Base-by-base conservation (phyloP, 345 rosid species). In the Salix caprea region DNA sequence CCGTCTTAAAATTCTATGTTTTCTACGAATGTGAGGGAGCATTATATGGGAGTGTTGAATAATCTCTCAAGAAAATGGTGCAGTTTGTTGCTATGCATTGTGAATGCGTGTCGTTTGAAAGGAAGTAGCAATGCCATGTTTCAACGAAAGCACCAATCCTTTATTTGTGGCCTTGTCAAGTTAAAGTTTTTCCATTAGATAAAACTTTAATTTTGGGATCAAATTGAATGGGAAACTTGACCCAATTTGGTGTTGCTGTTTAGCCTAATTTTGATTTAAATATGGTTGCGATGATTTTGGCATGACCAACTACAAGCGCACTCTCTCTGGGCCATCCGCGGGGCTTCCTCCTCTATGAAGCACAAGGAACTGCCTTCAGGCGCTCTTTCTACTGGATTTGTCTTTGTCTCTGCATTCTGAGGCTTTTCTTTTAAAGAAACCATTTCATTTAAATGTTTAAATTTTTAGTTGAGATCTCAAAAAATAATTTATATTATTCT, bases 281-380 rank as follows among this genome's bases (percentile, higher is more conserved):
- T 5, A 19, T 28, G 65, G 67, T 26, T 74, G 54, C 68, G 54
- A 7, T 73, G 64, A 40, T 74, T 67, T 76, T n/a, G 61, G 37
- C 34, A 26, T 68, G 46, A 75, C 12, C 30, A 19, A 8, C 46
- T 34, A 34, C 37, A 5, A 34, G 37, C 37, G 37, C 37, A 4
- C 6, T 34, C 37, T 34, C 37, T 34, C 37, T 34, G 6, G 37
- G 37, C 37, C 37, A 34, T 34, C 37, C 37, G 37, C 37, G 37
- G 37, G 6, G 37, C 37, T 34, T 34, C 37, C 37, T 34, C 37
- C 6, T 0, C 37, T 34, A 5, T 5, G 37, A 34, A 34, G 6
- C 37, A 34, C 37, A 34, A 34, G 37, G 37, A 34, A 34, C 37
- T 34, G 37, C 37, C 6, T 34, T 34, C 37, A 34, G 37, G 37